Base-by-base conservation (phyloP, 208 protist species). In the Leishmania turanica region DNA sequence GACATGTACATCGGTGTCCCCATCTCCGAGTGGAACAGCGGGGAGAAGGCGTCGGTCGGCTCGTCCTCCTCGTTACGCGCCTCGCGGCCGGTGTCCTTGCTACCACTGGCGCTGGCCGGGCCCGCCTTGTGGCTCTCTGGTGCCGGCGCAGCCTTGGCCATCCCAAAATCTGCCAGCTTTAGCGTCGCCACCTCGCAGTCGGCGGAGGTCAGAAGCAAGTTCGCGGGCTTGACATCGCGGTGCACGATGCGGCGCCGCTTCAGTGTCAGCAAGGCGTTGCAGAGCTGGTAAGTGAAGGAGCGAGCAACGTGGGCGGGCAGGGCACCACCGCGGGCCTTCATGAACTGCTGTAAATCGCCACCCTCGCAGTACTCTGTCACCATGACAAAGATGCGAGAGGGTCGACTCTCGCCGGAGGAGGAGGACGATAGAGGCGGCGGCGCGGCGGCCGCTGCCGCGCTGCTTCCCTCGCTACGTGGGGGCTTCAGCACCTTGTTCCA, bases 191-290 rank as follows among this genome's bases (percentile, higher is more conserved):
- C 77, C 73, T 92, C 88, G 77, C 89, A 84, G 73, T 92, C 86
- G 1, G 53, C 71, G 47, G 78, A 83, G 31, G 86, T 93, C 13
- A 98, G 80, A 31, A 98, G 81, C 68, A 97, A 69, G 60, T 98
- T 98, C 0, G 90, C 95, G 1, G 95, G 94, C 75, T 98, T 98
- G 45, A 98, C 79, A 77, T 98, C 96, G 73, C 96, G 92, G 75
- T 98, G 96, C 51, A 97, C 89, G 70, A 97, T 86, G 66, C 82
- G 71, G 45, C 79, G 64, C 13, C 65, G 80, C 77, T 91, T 87
- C 49, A 95, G 66, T 31, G 84, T 75, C 56, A 79, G 86, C 60
- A 95, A 78, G 71, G 87, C 89, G 58, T 93, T 89, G 56, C 87
- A 87, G n/a, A 95, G 83, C 73, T 95, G 91, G n/a, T 84, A 85